A percentile compares a stretch with the other conserved stretches of the same genome.
phyloP scores from a whole-genome alignment of 306 rosid species.

The Fagus crenata region DNA sequence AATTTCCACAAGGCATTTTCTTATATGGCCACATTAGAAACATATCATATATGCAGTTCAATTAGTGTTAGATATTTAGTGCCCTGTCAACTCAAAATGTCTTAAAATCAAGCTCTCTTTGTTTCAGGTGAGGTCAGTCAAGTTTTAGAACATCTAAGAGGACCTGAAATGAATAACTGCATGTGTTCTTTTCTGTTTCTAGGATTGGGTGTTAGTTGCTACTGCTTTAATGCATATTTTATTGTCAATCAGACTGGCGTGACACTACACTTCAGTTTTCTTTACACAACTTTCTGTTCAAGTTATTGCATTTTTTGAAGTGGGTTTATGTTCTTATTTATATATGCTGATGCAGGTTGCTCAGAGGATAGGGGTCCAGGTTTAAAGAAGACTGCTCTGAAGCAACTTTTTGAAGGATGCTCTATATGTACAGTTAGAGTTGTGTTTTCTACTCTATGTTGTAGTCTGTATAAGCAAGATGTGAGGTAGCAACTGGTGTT shows the following conservation, averaged over 20 bases:
- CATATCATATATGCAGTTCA: not conserved
- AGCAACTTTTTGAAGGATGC: constrained; percentile 36
- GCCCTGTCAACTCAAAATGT: not conserved
- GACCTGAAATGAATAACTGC: not conserved
- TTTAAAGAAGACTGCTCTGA: constrained; percentile 26
- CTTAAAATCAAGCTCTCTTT: not conserved
- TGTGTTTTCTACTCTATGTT: constrained; percentile 1
- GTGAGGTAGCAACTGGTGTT: constrained; percentile 6
- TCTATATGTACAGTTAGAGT: constrained; percentile 30
- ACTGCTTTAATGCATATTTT: no score
- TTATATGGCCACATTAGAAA: not conserved
- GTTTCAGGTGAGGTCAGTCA: not conserved
- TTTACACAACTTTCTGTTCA: not conserved
- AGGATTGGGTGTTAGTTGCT: no score
- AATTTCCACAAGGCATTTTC: not conserved
- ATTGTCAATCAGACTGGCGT: no score
- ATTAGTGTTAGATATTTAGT: not conserved
- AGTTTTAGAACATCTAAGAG: not conserved
- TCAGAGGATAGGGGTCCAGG: constrained; percentile 60
- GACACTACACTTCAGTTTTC: not conserved
- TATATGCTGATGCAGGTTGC: constrained; percentile 64
- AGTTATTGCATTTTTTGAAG: not conserved
- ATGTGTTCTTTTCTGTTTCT: not conserved
- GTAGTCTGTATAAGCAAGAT: constrained; percentile 15
- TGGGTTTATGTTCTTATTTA: not conserved